Conservation (phyloP, 305 asterid genomes). For the Galium porrigens region DNA sequence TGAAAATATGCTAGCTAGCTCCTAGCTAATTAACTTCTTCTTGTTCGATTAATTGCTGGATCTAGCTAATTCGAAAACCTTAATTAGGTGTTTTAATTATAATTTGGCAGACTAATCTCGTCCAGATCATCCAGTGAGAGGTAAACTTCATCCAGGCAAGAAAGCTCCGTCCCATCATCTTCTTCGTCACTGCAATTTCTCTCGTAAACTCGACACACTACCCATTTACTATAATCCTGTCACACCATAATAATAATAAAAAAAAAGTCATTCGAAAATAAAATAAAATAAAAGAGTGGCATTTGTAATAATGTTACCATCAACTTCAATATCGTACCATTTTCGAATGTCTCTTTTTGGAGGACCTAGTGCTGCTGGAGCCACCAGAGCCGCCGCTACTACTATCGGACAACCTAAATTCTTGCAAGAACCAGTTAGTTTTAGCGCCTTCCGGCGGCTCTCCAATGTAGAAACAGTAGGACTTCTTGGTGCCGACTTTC, state of each 20-base stretch:
- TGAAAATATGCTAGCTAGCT: constrained; percentile 7
- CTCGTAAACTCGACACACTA: constrained; percentile 71
- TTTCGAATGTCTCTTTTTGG: constrained; percentile 44
- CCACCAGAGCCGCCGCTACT: constrained; percentile 5
- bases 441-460: constrained; percentile 39
- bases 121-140: constrained; percentile 77
- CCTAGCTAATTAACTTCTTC: constrained; percentile 7
- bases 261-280: background rate
- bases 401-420: constrained; percentile 37
- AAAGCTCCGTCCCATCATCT: constrained; percentile 58
- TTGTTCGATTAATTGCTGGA: background rate
- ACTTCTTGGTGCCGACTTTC: constrained; percentile 52
- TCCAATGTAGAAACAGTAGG: constrained; percentile 46
- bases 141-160: constrained; percentile 92
- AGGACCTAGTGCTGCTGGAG: constrained; percentile 30
- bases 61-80: constrained; percentile 1
- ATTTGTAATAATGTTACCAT: background rate
- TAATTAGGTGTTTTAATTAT: background rate
- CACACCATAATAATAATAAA: background rate
- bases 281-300: background rate
- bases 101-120: constrained; percentile 54
- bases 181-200: constrained; percentile 26
- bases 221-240: constrained; percentile 81
- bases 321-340: constrained; percentile 8
- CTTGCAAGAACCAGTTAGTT: constrained; percentile 87